Evolutionary conservation across 345 rosid species (phyloP).

Genomic region (Jatropha curcas): DNA sequence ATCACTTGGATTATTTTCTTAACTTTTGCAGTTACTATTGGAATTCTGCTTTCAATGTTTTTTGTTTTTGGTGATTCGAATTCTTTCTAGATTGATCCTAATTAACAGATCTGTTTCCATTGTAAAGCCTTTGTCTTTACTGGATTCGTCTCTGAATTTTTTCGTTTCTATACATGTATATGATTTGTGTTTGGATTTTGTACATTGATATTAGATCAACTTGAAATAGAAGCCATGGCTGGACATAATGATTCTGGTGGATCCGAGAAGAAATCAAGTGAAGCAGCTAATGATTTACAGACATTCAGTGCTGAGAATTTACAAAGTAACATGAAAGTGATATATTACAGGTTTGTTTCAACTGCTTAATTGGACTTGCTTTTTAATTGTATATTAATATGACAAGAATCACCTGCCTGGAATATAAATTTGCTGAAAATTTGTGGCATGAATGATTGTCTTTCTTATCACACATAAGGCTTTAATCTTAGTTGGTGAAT

Average conservation of each 20-base stretch:
- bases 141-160: background rate
- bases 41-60: background rate
- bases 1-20: background rate
- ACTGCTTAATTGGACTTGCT: background rate
- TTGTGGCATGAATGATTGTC: too few relatives aligned
- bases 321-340: constrained; percentile 87
- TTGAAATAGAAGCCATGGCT: constrained; percentile 44
- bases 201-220: background rate
- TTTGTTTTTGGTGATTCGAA: background rate
- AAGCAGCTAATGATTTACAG: constrained; percentile 53
- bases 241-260: constrained; percentile 48
- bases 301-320: constrained; percentile 74
- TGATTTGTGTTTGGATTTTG: background rate
- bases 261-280: constrained; percentile 65
- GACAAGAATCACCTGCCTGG: background rate
- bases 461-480: too few relatives aligned
- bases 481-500: too few relatives aligned
- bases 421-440: background rate
- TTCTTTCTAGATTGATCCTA: background rate
- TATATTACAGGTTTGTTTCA: constrained; percentile 78
- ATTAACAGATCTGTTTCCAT: constrained; percentile 8
- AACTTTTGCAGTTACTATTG: background rate
- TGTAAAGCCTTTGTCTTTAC: background rate
- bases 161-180: background rate
- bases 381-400: background rate